phyloP scores from a whole-genome alignment of 192 early-diverging fungal genomes.

The Jimgerdemannia flammicorona region DNA sequence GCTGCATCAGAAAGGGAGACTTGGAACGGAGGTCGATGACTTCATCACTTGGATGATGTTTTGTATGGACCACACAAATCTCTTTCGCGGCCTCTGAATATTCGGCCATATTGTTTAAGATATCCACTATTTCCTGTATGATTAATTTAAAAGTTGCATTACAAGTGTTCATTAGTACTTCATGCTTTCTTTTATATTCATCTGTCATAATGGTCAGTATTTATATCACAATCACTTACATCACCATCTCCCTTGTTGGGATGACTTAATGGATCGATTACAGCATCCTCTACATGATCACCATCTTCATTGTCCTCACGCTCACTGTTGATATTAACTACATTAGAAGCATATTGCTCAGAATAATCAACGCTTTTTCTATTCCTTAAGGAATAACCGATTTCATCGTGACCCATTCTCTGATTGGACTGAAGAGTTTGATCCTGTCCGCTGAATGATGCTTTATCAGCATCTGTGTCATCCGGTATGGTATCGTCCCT shows the following conservation, averaged over 20 bases:
- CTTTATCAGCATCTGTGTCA: neutral
- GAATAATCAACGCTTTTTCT: neutral
- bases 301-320: neutral
- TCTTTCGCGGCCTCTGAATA: slow-evolving; percentile 6
- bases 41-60: slow-evolving; percentile 13
- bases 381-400: neutral
- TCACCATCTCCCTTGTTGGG: neutral
- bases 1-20: slow-evolving; percentile 12
- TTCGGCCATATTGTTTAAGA: slow-evolving; percentile 9
- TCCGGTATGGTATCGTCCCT: neutral
- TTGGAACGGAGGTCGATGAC: slow-evolving; percentile 2
- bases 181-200: neutral
- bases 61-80: slow-evolving; percentile 15
- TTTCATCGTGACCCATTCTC: neutral
- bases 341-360: neutral
- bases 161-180: neutral
- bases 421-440: neutral
- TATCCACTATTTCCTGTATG: slow-evolving; percentile 8
- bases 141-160: slow-evolving; percentile 1
- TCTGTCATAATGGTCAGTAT: neutral
- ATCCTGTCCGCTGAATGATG: neutral
- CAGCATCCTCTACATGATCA: neutral
- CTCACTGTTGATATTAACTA: neutral
- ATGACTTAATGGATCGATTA: neutral
- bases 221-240: neutral